phyloP scores from a whole-genome alignment of 495 filamentous ascomycete genomes.

The Copromyces sp. region DNA sequence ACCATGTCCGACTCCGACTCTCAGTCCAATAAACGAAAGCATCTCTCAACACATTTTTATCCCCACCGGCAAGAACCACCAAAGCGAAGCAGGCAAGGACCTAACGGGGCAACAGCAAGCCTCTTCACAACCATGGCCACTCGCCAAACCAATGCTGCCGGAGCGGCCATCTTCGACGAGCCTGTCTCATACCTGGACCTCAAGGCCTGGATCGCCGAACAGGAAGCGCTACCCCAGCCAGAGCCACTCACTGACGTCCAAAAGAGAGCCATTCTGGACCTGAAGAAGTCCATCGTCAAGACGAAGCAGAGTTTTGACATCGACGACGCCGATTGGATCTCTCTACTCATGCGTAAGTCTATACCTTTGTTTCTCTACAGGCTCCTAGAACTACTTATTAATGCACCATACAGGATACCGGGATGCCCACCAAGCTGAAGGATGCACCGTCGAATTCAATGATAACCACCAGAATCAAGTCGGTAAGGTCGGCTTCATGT shows the following conservation, averaged over 20 bases:
- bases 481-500: slow-evolving; percentile 10
- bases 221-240: slow-evolving; percentile 18
- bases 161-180: slow-evolving; percentile 1
- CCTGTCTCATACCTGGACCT: slow-evolving; percentile 21
- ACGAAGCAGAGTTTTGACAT: slow-evolving; percentile 16
- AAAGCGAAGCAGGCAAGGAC: background rate
- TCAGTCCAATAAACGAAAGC: background rate
- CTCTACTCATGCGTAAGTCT: slow-evolving; percentile 23
- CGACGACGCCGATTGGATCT: slow-evolving; percentile 27
- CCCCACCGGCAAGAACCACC: background rate
- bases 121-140: background rate
- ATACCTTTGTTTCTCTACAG: background rate
- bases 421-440: slow-evolving; percentile 1
- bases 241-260: slow-evolving; percentile 22
- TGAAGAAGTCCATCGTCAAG: slow-evolving; percentile 16
- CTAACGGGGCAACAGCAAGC: background rate
- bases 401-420: slow-evolving; percentile 9
- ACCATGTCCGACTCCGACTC: background rate
- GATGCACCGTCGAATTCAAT: background rate
- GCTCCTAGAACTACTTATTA: background rate
- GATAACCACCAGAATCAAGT: background rate
- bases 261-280: slow-evolving; percentile 19
- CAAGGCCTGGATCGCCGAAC: slow-evolving; percentile 26
- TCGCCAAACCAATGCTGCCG: background rate
- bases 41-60: background rate